These are phyloP conservation scores for Neurospora sp. DNA, from an alignment of 495 filamentous ascomycete genomes.

Conservation along the genomic window DNA sequence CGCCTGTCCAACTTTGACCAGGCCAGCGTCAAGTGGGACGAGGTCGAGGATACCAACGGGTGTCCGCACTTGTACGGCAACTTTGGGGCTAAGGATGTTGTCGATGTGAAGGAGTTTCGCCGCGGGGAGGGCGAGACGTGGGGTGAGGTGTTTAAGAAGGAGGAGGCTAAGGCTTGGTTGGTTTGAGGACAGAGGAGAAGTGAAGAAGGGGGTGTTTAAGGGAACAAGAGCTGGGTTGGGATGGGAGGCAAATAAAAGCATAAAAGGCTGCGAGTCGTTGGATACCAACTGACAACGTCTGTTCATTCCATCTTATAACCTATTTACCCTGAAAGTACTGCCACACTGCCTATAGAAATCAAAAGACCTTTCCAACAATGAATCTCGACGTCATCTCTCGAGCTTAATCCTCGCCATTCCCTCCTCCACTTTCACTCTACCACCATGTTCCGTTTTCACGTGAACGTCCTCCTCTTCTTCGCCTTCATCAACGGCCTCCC, in stretches of 20 bases:
- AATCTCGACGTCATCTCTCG: background rate
- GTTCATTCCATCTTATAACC: background rate
- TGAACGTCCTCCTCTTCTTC: background rate
- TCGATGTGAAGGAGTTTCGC: conserved; percentile 18
- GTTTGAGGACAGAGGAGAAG: background rate
- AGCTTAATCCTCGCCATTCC: background rate
- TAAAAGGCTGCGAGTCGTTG: background rate
- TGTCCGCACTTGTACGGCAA: conserved; percentile 40
- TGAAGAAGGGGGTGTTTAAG: background rate
- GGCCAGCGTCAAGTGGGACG: conserved; percentile 33
- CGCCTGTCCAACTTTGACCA: conserved; percentile 15
- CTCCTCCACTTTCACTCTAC: background rate
- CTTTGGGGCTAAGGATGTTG: conserved; percentile 34
- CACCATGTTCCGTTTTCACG: background rate
- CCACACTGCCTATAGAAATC: background rate
- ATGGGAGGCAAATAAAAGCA: background rate
- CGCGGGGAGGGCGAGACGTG: conserved; percentile 26
- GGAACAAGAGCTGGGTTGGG: background rate
- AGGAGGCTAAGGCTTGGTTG: conserved; percentile 14
- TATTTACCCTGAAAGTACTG: background rate
- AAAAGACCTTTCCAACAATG: background rate
- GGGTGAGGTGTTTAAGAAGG: conserved; percentile 21
- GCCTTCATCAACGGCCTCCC: background rate
- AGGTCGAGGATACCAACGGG: conserved; percentile 20
- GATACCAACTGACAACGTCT: background rate